Percentiles rank a stretch among this genome's conserved stretches.
These are phyloP conservation scores for Begonia fuchsioides DNA, from an alignment of 306 rosid species.

Conservation along the genomic window DNA sequence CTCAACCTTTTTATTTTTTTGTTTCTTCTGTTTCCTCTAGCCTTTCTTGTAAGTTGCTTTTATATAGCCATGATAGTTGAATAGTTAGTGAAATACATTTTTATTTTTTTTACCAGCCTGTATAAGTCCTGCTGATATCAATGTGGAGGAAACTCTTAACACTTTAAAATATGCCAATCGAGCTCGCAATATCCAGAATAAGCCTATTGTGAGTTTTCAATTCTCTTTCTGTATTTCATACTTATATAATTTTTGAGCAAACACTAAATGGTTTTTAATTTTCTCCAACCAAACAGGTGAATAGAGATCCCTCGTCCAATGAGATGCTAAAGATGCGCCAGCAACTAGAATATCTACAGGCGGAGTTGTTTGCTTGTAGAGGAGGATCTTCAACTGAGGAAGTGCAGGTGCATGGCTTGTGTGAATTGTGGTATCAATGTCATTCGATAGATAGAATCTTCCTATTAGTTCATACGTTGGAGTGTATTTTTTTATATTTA, in stretches of 20 bases:
- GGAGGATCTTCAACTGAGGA: conserved; percentile 82
- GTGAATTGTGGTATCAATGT: too few species aligned
- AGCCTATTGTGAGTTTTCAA: conserved; percentile 75
- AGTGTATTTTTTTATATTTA: not conserved
- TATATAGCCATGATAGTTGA: not conserved
- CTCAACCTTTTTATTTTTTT: not conserved
- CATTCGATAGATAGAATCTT: too few species aligned
- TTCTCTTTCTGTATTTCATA: conserved; percentile 1
- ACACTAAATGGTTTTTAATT: conserved; percentile 6
- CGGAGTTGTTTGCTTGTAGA: conserved; percentile 91
- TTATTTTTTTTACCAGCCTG: conserved; percentile 61
- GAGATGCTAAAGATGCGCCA: conserved; percentile 99
- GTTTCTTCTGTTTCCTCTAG: not conserved
- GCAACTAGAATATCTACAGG: conserved; percentile 83
- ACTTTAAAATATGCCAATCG: conserved; percentile 98
- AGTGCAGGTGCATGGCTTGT: conserved; percentile 53
- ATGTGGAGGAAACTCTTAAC: conserved; percentile 98
- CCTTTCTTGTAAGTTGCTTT: not conserved
- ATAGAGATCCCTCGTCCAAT: conserved; percentile 94
- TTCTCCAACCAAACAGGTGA: conserved; percentile 38
- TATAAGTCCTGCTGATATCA: conserved; percentile 98
- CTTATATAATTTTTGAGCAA: conserved; percentile 2
- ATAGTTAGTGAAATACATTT: conserved; percentile 5
- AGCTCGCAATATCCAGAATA: conserved; percentile 93
- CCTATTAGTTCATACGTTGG: too few species aligned